Evolutionary conservation across 768 basidiomycete species (phyloP).

Genomic region (Kwoniella sp.): DNA sequence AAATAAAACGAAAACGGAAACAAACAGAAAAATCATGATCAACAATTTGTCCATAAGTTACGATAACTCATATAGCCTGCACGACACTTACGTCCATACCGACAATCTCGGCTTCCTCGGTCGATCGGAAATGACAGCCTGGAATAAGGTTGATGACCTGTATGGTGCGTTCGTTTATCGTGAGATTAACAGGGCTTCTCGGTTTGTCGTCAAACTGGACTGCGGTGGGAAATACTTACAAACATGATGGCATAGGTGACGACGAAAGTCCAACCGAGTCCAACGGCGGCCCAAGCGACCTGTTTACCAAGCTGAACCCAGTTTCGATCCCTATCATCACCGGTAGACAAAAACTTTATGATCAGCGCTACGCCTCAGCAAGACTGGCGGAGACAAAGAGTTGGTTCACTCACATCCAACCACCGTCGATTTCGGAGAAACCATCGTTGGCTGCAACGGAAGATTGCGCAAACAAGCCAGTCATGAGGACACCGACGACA

Average conservation of each 20-base stretch:
- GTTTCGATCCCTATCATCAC: constrained; percentile 48
- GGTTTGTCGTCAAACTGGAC: too few relatives aligned
- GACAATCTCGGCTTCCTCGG: constrained; percentile 61
- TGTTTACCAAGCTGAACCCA: constrained; percentile 80
- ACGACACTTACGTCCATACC: constrained; percentile 67
- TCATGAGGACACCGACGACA: constrained; percentile 63
- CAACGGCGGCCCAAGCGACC: constrained; percentile 60
- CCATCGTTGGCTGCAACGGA: constrained; percentile 82
- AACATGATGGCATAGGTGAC: constrained; percentile 54
- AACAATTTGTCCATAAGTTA: neutral
- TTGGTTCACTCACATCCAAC: constrained; percentile 66
- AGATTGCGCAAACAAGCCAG: constrained; percentile 78
- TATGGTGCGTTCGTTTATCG: constrained; percentile 49
- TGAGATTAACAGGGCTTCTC: too few relatives aligned
- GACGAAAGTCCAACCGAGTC: constrained; percentile 55
- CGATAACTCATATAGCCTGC: neutral
- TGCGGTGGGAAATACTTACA: too few relatives aligned
- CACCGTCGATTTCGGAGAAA: constrained; percentile 64
- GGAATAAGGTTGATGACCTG: constrained; percentile 89
- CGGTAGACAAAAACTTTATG: neutral
- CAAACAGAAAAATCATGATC: constrained; percentile 57
- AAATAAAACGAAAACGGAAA: neutral
- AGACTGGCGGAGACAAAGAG: neutral
- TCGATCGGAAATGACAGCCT: constrained; percentile 67
- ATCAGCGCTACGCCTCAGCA: too few relatives aligned